A percentile compares a stretch with the other conserved stretches of the same genome.
phyloP scores from a whole-genome alignment of 352 stramenopile genomes.

The Globisporangium echinulatum region DNA sequence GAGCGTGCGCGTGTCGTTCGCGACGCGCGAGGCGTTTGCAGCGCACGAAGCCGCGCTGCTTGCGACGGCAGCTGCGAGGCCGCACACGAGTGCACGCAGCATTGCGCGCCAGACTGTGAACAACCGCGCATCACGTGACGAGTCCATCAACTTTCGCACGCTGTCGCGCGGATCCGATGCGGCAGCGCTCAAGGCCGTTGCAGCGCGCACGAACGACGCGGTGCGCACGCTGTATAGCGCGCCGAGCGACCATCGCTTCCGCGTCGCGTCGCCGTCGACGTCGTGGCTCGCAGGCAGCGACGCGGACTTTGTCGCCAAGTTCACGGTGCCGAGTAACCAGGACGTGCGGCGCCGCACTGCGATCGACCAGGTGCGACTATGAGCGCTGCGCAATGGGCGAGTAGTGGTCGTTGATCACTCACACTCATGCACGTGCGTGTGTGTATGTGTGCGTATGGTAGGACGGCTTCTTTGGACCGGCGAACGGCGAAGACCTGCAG shows the following conservation, averaged over 20 bases:
- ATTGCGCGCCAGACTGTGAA: constrained; percentile 4
- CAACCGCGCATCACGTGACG: background rate
- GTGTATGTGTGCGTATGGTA: constrained; percentile 1
- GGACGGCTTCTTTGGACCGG: constrained; percentile 44
- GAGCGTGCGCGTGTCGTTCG: constrained; percentile 7
- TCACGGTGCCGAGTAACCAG: constrained; percentile 51
- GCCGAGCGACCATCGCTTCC: constrained; percentile 41
- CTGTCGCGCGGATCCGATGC: constrained; percentile 17
- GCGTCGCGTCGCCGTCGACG: constrained; percentile 20
- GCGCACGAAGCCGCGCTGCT: constrained; percentile 5
- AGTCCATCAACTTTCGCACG: constrained; percentile 23
- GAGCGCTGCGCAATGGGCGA: too few species aligned
- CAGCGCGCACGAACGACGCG: constrained; percentile 38
- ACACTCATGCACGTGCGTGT: background rate
- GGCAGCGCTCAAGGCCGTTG: constrained; percentile 28
- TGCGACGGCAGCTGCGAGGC: background rate
- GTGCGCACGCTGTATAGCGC: constrained; percentile 37
- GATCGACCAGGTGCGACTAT: constrained; percentile 34
- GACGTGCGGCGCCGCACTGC: constrained; percentile 48
- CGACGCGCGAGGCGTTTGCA: constrained; percentile 4
- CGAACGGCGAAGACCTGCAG: constrained; percentile 25
- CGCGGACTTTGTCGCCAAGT: constrained; percentile 64
- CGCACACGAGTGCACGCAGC: constrained; percentile 6
- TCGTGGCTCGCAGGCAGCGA: constrained; percentile 13
- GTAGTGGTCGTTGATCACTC: background rate